Conservation (phyloP, 208 protist species). For the Crithidia brevicula region DNA sequence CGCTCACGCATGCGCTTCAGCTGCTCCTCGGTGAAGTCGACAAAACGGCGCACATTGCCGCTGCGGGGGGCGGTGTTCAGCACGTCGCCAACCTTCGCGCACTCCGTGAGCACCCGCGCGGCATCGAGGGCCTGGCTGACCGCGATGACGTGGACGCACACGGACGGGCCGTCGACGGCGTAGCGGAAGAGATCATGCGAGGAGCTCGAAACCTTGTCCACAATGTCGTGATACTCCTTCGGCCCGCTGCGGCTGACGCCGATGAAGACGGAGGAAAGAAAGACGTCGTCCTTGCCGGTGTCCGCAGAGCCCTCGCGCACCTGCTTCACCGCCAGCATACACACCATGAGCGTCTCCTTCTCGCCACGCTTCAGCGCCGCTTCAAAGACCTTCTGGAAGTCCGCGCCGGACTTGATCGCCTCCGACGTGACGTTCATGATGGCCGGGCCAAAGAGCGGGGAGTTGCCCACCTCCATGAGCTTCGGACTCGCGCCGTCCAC, state of each 20-base stretch:
- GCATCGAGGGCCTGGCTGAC: slow-evolving; percentile 29
- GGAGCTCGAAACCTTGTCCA: slow-evolving; percentile 28
- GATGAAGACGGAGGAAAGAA: slow-evolving; percentile 49
- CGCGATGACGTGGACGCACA: slow-evolving; percentile 43
- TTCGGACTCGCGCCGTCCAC: slow-evolving; percentile 18
- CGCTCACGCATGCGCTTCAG: slow-evolving; percentile 27
- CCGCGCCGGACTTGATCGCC: slow-evolving; percentile 21
- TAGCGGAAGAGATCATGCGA: slow-evolving; percentile 50
- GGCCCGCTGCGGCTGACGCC: slow-evolving; percentile 38
- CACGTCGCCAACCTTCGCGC: slow-evolving; percentile 41
- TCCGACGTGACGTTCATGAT: slow-evolving; percentile 39
- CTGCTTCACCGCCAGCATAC: slow-evolving; percentile 55
- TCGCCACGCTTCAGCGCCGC: slow-evolving; percentile 28
- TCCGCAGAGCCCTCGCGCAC: slow-evolving; percentile 19
- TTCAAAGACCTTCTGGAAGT: slow-evolving; percentile 38
- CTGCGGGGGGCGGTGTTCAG: slow-evolving; percentile 57
- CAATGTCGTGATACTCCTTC: slow-evolving; percentile 36
- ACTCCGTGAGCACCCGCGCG: slow-evolving; percentile 32
- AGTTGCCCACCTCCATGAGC: slow-evolving; percentile 43
- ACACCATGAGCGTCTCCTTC: slow-evolving; percentile 43
- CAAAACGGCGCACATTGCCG: slow-evolving; percentile 67
- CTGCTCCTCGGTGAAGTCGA: slow-evolving; percentile 49
- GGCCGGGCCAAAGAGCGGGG: slow-evolving; percentile 56
- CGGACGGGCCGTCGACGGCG: slow-evolving; percentile 45
- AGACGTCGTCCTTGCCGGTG: slow-evolving; percentile 43